A percentile compares a stretch with the other conserved stretches of the same genome.
phyloP scores from a whole-genome alignment of 148 eudicot species.

The Rhododendron kiyosumense region DNA sequence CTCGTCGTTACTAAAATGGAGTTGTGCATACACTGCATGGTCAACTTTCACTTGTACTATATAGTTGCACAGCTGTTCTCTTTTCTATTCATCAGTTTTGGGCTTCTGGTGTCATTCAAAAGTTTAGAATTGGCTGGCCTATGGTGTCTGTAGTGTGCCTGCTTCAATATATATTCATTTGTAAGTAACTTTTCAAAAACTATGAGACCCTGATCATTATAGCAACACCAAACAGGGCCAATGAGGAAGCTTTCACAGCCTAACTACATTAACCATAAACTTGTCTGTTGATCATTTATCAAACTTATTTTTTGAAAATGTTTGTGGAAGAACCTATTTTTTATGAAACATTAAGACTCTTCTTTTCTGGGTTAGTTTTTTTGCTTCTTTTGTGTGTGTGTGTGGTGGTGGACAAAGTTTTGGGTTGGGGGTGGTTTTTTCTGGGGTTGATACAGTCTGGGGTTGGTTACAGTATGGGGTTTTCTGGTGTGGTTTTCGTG shows the following conservation, averaged over 20 bases:
- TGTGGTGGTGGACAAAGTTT: too few relatives aligned
- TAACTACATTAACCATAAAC: not conserved
- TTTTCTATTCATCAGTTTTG: not conserved
- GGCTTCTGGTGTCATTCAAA: not conserved
- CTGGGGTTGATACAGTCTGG: too few relatives aligned
- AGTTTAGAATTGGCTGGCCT: not conserved
- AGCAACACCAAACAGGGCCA: not conserved
- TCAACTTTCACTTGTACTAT: conserved; percentile 5
- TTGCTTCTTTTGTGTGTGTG: too few relatives aligned
- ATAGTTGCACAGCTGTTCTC: not conserved
- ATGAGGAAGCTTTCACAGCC: not conserved
- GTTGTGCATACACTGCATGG: not conserved
- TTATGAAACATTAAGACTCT: not conserved
- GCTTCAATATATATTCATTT: too few relatives aligned
- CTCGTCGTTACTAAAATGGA: not conserved
- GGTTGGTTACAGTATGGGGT: too few relatives aligned
- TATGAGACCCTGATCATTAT: too few relatives aligned
- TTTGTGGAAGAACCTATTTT: not conserved
- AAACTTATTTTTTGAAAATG: not conserved
- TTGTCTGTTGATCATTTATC: not conserved
- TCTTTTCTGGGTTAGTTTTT: too few relatives aligned
- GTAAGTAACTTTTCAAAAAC: not conserved
- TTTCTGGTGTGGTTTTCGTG: too few relatives aligned
- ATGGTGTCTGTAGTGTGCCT: not conserved
- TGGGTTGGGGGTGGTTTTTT: too few relatives aligned